phyloP scores from a whole-genome alignment of 2,329 filamentous ascomycete species.

The Phoma herbarum region DNA sequence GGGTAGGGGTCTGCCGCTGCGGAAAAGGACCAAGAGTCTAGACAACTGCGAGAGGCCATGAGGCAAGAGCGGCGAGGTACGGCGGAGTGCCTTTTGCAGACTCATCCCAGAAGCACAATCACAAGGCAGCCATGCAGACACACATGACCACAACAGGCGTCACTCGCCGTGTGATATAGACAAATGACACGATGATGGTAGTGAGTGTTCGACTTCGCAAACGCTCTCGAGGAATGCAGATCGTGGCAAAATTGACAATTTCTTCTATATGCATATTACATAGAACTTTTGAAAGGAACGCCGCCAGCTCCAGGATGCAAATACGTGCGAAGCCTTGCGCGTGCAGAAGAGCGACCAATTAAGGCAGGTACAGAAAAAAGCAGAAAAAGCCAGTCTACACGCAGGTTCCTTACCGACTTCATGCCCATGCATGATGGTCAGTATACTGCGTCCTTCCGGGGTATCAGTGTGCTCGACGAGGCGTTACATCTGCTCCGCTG shows the following conservation, averaged over 20 bases:
- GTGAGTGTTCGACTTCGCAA: neutral
- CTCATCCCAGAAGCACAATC: neutral
- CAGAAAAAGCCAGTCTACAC: constrained; percentile 44
- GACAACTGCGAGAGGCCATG: neutral
- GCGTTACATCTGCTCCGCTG: constrained; percentile 33
- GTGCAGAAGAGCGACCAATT: constrained; percentile 6
- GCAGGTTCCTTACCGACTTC: constrained; percentile 20
- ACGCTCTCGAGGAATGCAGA: neutral
- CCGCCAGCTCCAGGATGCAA: constrained; percentile 41
- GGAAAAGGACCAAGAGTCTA: neutral
- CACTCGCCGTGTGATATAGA: neutral
- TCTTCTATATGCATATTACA: constrained; percentile 42
- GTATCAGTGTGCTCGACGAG: constrained; percentile 43
- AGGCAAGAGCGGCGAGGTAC: constrained; percentile 16
- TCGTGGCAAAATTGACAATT: constrained; percentile 12
- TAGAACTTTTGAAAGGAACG: constrained; percentile 39
- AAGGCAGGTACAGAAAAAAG: constrained; percentile 19
- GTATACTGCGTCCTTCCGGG: constrained; percentile 35
- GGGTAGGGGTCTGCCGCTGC: neutral
- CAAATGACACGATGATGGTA: neutral
- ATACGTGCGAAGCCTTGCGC: constrained; percentile 16
- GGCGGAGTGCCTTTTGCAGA: constrained; percentile 3
- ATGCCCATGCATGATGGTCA: constrained; percentile 27
- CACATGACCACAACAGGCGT: neutral
- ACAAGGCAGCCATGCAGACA: neutral